Conservation (phyloP, 2,329 filamentous ascomycete genomes). For the Cercospora zeina region DNA sequence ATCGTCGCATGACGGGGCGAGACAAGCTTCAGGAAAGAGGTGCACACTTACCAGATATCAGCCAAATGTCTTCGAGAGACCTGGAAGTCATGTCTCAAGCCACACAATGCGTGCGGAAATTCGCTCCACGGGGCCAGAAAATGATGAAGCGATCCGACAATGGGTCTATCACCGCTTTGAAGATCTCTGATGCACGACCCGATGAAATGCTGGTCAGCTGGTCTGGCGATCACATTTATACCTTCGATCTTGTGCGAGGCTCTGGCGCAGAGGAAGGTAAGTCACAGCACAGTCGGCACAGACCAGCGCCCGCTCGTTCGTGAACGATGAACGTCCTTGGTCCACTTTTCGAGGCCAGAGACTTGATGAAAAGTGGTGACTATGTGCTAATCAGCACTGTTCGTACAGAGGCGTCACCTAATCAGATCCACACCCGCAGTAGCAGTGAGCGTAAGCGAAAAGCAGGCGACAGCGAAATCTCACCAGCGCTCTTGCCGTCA, state of each 20-base stretch:
- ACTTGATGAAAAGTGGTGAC: not conserved
- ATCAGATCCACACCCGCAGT: conserved; percentile 17
- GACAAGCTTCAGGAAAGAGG: conserved; percentile 59
- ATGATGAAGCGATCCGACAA: conserved; percentile 56
- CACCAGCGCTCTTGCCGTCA: conserved; percentile 37
- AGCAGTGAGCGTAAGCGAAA: conserved; percentile 57
- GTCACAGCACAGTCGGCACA: conserved; percentile 15
- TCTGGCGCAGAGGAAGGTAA: conserved; percentile 49
- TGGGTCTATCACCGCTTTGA: conserved; percentile 68
- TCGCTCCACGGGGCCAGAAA: conserved; percentile 62
- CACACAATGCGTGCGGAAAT: conserved; percentile 65
- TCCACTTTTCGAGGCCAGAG: not conserved
- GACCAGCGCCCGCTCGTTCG: not conserved
- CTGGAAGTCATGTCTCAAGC: conserved; percentile 60
- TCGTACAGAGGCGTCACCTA: not conserved
- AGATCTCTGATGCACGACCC: conserved; percentile 67
- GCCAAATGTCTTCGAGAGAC: conserved; percentile 47
- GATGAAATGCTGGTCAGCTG: conserved; percentile 69
- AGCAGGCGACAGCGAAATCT: conserved; percentile 46
- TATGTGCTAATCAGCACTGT: not conserved
- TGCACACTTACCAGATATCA: conserved; percentile 45
- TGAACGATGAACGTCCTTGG: not conserved
- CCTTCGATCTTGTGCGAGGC: conserved; percentile 61
- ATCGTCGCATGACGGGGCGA: conserved; percentile 66
- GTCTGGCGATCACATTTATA: conserved; percentile 61